Evolutionary conservation across 495 filamentous ascomycete genomes (phyloP).

Genomic region (Penicillium desertorum): DNA sequence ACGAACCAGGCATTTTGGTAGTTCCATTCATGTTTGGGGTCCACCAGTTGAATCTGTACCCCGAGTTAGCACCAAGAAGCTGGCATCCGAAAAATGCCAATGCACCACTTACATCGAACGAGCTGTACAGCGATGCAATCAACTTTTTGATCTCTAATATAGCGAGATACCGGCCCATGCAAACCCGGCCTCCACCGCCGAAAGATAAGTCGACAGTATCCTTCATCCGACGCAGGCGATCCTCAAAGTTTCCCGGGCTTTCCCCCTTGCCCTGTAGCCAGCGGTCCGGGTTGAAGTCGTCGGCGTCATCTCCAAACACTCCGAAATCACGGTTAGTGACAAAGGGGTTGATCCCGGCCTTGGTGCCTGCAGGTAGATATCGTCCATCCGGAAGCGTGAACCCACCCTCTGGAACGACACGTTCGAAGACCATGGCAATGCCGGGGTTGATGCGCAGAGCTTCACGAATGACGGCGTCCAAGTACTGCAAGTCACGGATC

Average conservation of each 20-base stretch:
- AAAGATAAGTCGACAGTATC: conserved; percentile 50
- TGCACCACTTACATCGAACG: conserved; percentile 56
- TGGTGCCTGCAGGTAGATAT: conserved; percentile 53
- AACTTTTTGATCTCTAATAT: conserved; percentile 79
- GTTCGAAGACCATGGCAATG: conserved; percentile 61
- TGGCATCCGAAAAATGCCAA: neutral
- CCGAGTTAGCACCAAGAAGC: conserved; percentile 1
- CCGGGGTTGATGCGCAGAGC: conserved; percentile 65
- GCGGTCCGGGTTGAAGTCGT: conserved; percentile 55
- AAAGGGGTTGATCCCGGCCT: conserved; percentile 60
- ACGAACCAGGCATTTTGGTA: conserved; percentile 36
- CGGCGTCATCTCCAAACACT: conserved; percentile 56
- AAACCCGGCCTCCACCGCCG: conserved; percentile 64
- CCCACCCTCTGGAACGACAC: conserved; percentile 60
- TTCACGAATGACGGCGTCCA: conserved; percentile 34
- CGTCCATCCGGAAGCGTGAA: conserved; percentile 48
- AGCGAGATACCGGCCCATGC: conserved; percentile 72
- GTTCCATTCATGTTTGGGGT: conserved; percentile 30
- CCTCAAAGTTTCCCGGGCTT: conserved; percentile 18
- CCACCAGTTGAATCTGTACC: conserved; percentile 27
- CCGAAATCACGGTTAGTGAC: conserved; percentile 54
- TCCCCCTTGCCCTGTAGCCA: conserved; percentile 53
- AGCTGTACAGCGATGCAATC: conserved; percentile 66
- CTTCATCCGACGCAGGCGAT: conserved; percentile 22
- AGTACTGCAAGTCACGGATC: conserved; percentile 25